Base-by-base conservation (phyloP, 2,329 filamentous ascomycete species). In the Aureobasidium sp. region DNA sequence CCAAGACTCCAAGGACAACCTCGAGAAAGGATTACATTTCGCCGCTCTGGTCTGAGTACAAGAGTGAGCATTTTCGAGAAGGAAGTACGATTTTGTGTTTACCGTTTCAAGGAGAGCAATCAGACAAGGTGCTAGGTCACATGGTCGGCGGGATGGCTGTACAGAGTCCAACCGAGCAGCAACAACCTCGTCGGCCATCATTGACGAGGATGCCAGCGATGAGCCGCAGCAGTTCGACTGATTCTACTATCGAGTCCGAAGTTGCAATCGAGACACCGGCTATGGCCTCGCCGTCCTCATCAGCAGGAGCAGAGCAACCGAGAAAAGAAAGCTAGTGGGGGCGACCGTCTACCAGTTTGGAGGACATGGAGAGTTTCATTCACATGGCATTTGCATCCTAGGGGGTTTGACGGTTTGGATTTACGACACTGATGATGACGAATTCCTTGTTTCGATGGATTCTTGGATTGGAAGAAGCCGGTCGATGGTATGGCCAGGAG, bases 331-430 rank as follows among this genome's bases (percentile, higher is more conserved):
- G 54, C 44, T 58, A 40, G 54, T 58, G 29, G 40, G 47, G 54
- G 27, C 54, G 54, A n/a, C 19, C 54, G 14, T 47, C 54, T 42
- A 2, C 37, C 15, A 37, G 22, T 27, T 19, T 40, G 2, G 17
- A 37, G 14, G 54, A 58, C n/a, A 33, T 58, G 54, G 54, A 58
- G 11, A 37, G 15, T 12, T 58, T 58, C 15, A 47, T 58, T n/a
- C 54, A 45, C 19, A 58, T 58, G 54, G 40, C 54, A 8, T 58
- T 58, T 27, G 39, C 52, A 22, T 56, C 52, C 27, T 56, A 35
- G 22, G 17, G 12, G 9, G 1, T 29, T 12, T 19, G 39, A 15
- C 22, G 42, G 11, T 27, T 5, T 19, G 7, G 27, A 8, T 9
- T 42, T 17, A 53, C 29, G 17, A 33, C 24, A 14, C 14, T 56